A percentile compares a stretch with the other conserved stretches of the same genome.
Evolutionary conservation across 2,329 filamentous ascomycete species (phyloP).

Genomic region (Anisogramma anomala): DNA sequence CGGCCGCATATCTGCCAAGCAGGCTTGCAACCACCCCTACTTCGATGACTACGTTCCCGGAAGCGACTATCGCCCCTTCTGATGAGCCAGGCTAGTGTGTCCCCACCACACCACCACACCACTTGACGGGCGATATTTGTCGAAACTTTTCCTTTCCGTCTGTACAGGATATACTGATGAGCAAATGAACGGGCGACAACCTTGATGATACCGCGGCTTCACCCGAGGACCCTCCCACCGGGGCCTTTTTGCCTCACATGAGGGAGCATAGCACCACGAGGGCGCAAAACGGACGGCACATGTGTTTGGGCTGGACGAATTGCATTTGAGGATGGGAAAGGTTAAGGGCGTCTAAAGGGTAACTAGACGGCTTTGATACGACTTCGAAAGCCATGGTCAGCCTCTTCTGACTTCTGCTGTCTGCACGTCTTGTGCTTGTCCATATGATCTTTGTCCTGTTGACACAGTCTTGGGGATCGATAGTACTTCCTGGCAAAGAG

Average conservation of each 20-base stretch:
- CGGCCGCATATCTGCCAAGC: conserved; percentile 73
- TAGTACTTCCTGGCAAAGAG: not conserved
- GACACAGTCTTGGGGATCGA: not conserved
- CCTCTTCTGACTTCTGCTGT: not conserved
- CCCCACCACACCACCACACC: not conserved
- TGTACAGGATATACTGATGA: conserved; percentile 14
- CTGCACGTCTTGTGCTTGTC: not conserved
- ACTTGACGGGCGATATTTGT: not conserved
- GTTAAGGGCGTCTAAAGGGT: not conserved
- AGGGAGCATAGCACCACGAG: not conserved
- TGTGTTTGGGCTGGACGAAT: conserved; percentile 1
- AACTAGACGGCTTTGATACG: conserved; percentile 5
- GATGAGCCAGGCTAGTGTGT: conserved; percentile 17
- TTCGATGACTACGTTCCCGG: conserved; percentile 38
- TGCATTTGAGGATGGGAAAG: conserved; percentile 5
- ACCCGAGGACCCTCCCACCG: not conserved
- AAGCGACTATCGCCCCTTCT: conserved; percentile 21
- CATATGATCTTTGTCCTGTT: not conserved
- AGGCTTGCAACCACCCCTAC: conserved; percentile 73
- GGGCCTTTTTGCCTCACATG: not conserved
- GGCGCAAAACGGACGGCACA: not conserved
- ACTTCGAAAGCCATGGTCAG: conserved; percentile 9
- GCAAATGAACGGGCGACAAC: conserved; percentile 9
- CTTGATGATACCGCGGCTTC: conserved; percentile 10
- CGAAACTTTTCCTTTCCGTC: conserved; percentile 3